A percentile compares a stretch with the other conserved stretches of the same genome.
Evolutionary conservation across 768 basidiomycete species (phyloP).

Genomic region (Austroboletus eburneus): DNA sequence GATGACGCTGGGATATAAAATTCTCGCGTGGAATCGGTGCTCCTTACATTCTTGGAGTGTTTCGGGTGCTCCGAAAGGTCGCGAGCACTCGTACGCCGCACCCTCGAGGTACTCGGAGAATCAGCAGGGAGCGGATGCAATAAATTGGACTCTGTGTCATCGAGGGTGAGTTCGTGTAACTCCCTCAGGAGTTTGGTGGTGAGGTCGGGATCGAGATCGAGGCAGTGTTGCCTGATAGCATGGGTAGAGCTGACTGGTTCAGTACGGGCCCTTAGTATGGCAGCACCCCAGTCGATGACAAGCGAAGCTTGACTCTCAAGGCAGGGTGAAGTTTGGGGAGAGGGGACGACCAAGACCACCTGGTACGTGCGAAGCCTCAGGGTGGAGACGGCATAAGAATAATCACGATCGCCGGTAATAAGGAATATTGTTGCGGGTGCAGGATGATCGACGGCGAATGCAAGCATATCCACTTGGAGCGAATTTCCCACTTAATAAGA

Average conservation of each 20-base stretch:
- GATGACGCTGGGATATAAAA: slow-evolving; percentile 3
- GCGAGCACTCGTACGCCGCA: slow-evolving; percentile 16
- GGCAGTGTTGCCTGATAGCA: slow-evolving; percentile 23
- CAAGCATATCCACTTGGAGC: slow-evolving; percentile 58
- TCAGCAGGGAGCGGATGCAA: background rate
- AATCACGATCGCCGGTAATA: slow-evolving; percentile 65
- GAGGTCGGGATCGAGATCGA: slow-evolving; percentile 23
- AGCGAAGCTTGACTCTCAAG: slow-evolving; percentile 53
- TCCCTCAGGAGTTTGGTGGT: slow-evolving; percentile 20
- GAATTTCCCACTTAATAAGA: slow-evolving; percentile 2
- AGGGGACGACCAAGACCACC: slow-evolving; percentile 47
- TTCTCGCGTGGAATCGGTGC: slow-evolving; percentile 7
- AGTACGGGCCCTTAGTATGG: slow-evolving; percentile 33
- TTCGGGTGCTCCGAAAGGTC: slow-evolving; percentile 23
- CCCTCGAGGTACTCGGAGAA: slow-evolving; percentile 3
- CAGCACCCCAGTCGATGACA: slow-evolving; percentile 47
- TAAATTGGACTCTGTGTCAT: slow-evolving; percentile 12
- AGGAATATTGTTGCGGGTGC: slow-evolving; percentile 53
- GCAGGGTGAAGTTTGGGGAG: slow-evolving; percentile 37
- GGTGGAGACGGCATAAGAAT: slow-evolving; percentile 58
- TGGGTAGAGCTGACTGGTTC: slow-evolving; percentile 14
- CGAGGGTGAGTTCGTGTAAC: slow-evolving; percentile 11
- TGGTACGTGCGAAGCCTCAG: slow-evolving; percentile 51
- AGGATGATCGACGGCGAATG: slow-evolving; percentile 59
- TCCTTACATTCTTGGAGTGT: slow-evolving; percentile 5